These are phyloP conservation scores for Sutorius eximius DNA, from an alignment of 1,284 basidiomycete species.

Conservation along the genomic window DNA sequence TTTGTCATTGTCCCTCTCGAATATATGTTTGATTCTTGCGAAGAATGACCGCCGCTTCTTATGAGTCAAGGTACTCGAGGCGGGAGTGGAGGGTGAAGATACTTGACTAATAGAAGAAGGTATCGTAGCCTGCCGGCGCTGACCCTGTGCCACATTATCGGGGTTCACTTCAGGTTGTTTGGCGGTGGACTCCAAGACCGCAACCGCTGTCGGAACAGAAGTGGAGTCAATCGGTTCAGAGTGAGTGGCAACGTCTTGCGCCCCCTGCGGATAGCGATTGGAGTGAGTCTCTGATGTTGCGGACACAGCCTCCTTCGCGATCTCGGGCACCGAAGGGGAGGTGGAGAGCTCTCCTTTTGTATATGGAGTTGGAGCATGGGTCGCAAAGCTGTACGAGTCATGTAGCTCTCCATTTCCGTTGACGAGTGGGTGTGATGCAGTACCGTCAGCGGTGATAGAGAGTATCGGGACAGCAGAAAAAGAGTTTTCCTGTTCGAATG, in stretches of 20 bases:
- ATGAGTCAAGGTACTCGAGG: constrained; percentile 28
- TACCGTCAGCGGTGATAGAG: constrained; percentile 36
- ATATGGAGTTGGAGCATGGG: constrained; percentile 2
- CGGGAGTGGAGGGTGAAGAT: constrained; percentile 5
- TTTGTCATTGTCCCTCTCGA: constrained; percentile 37
- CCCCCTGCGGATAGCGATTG: neutral
- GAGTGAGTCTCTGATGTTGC: constrained; percentile 5
- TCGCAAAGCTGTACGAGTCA: neutral
- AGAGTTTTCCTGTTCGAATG: neutral
- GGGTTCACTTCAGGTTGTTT: neutral
- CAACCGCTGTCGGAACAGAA: neutral
- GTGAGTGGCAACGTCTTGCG: neutral
- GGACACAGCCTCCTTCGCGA: neutral
- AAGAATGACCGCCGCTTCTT: constrained; percentile 49
- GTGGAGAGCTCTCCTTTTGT: neutral
- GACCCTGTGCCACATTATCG: neutral
- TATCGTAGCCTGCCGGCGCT: neutral
- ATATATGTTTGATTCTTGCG: constrained; percentile 45
- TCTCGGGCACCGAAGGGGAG: neutral
- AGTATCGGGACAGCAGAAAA: constrained; percentile 32
- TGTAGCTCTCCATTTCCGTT: constrained; percentile 10
- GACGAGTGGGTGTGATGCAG: constrained; percentile 4
- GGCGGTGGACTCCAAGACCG: neutral
- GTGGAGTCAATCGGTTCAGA: neutral
- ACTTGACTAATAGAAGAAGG: neutral